phyloP scores from a whole-genome alignment of 164 flowering plant species.

The Malania oleifera region DNA sequence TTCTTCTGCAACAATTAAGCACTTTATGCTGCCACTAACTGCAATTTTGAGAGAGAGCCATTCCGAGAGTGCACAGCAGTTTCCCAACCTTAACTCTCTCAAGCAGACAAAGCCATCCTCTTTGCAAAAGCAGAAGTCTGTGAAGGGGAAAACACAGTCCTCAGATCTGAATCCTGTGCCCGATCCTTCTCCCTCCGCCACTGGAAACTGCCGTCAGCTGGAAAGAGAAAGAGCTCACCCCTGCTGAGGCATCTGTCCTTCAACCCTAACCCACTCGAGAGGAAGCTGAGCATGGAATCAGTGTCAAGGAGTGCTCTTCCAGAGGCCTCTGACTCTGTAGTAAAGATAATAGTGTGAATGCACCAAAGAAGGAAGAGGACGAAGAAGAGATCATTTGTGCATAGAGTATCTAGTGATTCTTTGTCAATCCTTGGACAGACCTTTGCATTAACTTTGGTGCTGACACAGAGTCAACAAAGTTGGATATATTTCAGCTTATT shows the following conservation, averaged over 20 bases:
- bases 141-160: constrained; percentile 60
- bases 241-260: constrained; percentile 78
- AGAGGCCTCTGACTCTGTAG: constrained; percentile 63
- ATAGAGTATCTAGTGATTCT: constrained; percentile 59
- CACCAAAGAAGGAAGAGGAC: constrained; percentile 59
- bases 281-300: constrained; percentile 59
- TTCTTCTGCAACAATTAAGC: constrained; percentile 39
- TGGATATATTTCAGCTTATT: constrained; percentile 76
- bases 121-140: constrained; percentile 31
- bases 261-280: constrained; percentile 52
- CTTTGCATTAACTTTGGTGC: constrained; percentile 85
- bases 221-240: constrained; percentile 56
- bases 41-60: constrained; percentile 41
- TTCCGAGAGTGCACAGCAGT: constrained; percentile 15
- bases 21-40: constrained; percentile 47
- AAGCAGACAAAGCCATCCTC: constrained; percentile 26
- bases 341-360: constrained; percentile 83
- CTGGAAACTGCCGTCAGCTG: constrained; percentile 25
- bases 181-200: constrained; percentile 19
- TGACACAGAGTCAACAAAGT: constrained; percentile 70
- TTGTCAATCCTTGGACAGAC: constrained; percentile 64
- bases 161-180: constrained; percentile 33
- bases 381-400: constrained; percentile 61
- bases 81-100: constrained; percentile 32
- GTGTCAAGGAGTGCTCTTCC: constrained; percentile 32